These are phyloP conservation scores for Ustilago cynodontis DNA, from an alignment of 1,284 basidiomycete species.

Conservation along the genomic window DNA sequence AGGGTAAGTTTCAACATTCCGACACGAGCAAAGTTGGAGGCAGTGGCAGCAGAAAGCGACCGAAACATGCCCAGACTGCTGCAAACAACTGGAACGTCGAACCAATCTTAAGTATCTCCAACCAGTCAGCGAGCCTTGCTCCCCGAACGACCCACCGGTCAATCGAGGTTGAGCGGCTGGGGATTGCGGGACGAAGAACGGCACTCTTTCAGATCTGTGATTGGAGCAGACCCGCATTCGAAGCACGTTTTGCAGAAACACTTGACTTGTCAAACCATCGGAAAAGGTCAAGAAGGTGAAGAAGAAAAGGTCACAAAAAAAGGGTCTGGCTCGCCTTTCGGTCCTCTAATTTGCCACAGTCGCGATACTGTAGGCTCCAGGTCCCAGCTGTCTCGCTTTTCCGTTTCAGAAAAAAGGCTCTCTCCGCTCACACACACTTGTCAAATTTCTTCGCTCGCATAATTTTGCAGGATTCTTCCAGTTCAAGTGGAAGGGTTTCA, in stretches of 20 bases:
- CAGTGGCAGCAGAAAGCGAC: background rate
- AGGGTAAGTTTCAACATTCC: background rate
- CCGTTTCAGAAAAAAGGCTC: background rate
- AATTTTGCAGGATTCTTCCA: slow-evolving; percentile 10
- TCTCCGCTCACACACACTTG: slow-evolving; percentile 2
- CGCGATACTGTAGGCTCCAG: background rate
- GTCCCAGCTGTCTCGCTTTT: background rate
- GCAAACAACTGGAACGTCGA: too few relatives aligned
- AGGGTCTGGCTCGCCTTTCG: slow-evolving; percentile 17
- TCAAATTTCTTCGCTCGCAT: slow-evolving; percentile 41
- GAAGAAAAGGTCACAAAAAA: background rate
- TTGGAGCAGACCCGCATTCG: slow-evolving; percentile 9
- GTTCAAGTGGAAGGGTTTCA: background rate
- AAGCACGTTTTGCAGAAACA: slow-evolving; percentile 4
- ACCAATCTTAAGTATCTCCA: too few relatives aligned
- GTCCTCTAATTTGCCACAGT: slow-evolving; percentile 8
- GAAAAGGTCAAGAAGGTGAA: slow-evolving; percentile 8
- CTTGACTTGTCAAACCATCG: background rate
- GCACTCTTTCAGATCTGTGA: background rate
- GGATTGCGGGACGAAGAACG: background rate
- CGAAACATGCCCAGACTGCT: too few relatives aligned
- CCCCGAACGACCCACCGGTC: background rate
- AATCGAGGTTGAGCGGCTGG: background rate
- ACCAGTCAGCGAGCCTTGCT: slow-evolving; percentile 4
- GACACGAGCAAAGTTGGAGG: background rate